Percentiles rank a stretch among this genome's conserved stretches.
phyloP scores from a whole-genome alignment of 768 basidiomycete species.

The Xanthoconium stramineum region DNA sequence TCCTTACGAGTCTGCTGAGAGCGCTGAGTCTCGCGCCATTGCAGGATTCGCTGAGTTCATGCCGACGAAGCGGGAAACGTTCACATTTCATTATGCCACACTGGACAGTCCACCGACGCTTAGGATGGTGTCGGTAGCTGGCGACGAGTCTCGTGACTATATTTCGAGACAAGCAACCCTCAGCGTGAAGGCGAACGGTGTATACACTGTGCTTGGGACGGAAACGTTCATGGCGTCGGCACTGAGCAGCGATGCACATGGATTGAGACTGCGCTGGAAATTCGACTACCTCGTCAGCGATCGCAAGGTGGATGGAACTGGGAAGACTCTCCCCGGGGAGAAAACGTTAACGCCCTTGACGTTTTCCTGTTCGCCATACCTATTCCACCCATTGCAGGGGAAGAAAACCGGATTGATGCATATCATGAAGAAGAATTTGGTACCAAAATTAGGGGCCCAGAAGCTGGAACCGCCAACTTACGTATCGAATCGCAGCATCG shows the following conservation, averaged over 20 bases:
- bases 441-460: constrained; percentile 61
- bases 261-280: constrained; percentile 59
- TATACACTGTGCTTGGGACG: constrained; percentile 68
- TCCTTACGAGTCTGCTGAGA: constrained; percentile 26
- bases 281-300: constrained; percentile 79
- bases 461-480: constrained; percentile 48
- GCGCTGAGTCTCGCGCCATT: constrained; percentile 32
- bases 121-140: constrained; percentile 62
- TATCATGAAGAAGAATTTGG: constrained; percentile 66
- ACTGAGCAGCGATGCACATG: constrained; percentile 17
- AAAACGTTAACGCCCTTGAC: constrained; percentile 68
- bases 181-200: constrained; percentile 64
- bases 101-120: constrained; percentile 68
- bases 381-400: constrained; percentile 58
- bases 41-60: constrained; percentile 62
- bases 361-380: constrained; percentile 69
- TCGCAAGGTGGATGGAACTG: constrained; percentile 42
- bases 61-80: constrained; percentile 55
- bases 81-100: constrained; percentile 68
- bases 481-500: constrained; percentile 1
- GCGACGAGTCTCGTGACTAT: constrained; percentile 69
- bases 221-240: constrained; percentile 40
- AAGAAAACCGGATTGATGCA: constrained; percentile 68
- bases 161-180: constrained; percentile 74
- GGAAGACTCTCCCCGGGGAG: constrained; percentile 57